Evolutionary conservation across 768 basidiomycete species (phyloP), one percentile per base, ranked within the genome.

Genomic region (Boletus subparvulus): DNA sequence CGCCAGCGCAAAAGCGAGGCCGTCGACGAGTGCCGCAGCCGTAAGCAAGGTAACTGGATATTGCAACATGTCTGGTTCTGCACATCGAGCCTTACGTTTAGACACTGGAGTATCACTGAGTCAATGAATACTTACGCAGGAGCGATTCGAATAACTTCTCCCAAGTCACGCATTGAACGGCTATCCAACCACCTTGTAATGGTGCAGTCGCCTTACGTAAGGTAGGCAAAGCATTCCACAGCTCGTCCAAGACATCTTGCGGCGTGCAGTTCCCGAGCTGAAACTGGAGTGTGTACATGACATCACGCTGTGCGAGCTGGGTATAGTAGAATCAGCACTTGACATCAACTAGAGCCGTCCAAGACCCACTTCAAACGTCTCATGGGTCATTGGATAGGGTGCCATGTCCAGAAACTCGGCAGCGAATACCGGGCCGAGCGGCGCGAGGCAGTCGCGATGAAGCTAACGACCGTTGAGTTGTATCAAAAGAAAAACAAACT

Each of bases 371-470:
- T 88, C 87, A 16, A 89, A 73, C 52, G 81, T 78, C 4, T 76
- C 75, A 35, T 77, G 77, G 3, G 68, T 67, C 50, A 83, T 65
- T 0, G 62, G 35, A 64, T 83, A 78, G 1, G 81, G 81, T 2
- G 84, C 80, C 17, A 88, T 52, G 0, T 63, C 58, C 11, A 82
- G 64, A 60, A 82, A 87, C 49, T 86, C 83, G 36, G 65, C 62
- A 0, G 81, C 76, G 49, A 74, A 76, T 2, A 87, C 75, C 1
- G 84, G 83, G 13, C 72, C 62, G 7, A 87, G 74, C 12, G 87
- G 87, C 1, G 72, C 60, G 17, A 88, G 68, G 45, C 83, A 80
- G 68, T 88, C 87, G 14, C 86, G 81, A 71, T 88, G 84, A 52
- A 83, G 76, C 85, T 88, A 56, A 40, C 33, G 10, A 39, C 19